phyloP scores from a whole-genome alignment of 2,329 filamentous ascomycete species.

The Pseudopithomyces maydicus region DNA sequence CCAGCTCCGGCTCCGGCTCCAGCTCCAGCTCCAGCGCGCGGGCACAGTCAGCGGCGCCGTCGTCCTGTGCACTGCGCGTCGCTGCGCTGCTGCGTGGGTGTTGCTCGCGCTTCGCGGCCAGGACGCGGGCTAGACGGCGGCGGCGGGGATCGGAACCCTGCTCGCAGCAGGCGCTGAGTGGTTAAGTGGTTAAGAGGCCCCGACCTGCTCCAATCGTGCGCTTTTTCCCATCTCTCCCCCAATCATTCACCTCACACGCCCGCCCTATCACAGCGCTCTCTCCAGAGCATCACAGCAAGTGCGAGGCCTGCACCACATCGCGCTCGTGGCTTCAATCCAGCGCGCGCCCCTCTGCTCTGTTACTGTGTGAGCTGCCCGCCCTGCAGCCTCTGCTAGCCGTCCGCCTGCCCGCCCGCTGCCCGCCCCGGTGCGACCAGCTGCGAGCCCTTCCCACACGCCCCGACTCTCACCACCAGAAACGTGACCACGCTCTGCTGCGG shows the following conservation, averaged over 20 bases:
- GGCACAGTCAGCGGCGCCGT: neutral
- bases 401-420: slow-evolving; percentile 10
- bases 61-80: too few relatives aligned
- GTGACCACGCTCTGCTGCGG: slow-evolving; percentile 42
- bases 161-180: neutral
- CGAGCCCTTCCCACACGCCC: slow-evolving; percentile 28
- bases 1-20: too few relatives aligned
- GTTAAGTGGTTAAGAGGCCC: neutral
- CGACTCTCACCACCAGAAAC: slow-evolving; percentile 35
- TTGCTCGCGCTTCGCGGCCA: too few relatives aligned
- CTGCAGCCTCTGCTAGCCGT: slow-evolving; percentile 9
- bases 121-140: neutral
- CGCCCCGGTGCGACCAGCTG: slow-evolving; percentile 14
- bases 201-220: slow-evolving; percentile 8
- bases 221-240: slow-evolving; percentile 13
- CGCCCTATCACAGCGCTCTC: slow-evolving; percentile 9
- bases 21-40: neutral
- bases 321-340: slow-evolving; percentile 26
- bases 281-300: slow-evolving; percentile 9
- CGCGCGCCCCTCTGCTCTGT: slow-evolving; percentile 7
- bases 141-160: slow-evolving; percentile 17
- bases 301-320: slow-evolving; percentile 32
- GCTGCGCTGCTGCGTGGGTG: too few relatives aligned
- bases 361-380: slow-evolving; percentile 19
- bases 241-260: slow-evolving; percentile 26